phyloP scores from a whole-genome alignment of 1,284 basidiomycete species.

The Vanrija pseudolonga region DNA sequence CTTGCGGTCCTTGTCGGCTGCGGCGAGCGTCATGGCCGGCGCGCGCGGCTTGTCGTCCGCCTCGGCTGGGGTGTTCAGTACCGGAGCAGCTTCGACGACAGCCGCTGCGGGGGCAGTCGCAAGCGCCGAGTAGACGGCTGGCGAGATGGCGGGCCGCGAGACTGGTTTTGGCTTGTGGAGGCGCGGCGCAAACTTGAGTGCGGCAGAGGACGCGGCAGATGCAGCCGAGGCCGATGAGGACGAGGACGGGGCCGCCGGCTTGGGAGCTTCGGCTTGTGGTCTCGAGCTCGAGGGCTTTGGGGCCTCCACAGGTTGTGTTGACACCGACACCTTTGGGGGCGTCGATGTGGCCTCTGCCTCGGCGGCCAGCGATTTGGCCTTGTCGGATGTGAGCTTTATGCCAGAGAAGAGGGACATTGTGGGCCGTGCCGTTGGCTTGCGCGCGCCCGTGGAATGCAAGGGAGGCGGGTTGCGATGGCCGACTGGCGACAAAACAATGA shows the following conservation, averaged over 20 bases:
- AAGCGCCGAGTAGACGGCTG: too few species aligned
- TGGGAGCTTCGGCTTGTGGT: neutral
- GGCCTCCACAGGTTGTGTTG: neutral
- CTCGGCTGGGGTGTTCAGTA: constrained; percentile 1
- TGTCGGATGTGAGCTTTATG: constrained; percentile 37
- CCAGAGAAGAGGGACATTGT: constrained; percentile 45
- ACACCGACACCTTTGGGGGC: neutral
- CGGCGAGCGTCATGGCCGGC: constrained; percentile 42
- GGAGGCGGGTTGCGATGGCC: too few species aligned
- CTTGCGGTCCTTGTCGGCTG: constrained; percentile 19
- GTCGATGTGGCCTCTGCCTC: constrained; percentile 1
- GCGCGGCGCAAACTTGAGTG: constrained; percentile 44
- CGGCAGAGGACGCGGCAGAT: neutral
- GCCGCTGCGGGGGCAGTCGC: too few species aligned
- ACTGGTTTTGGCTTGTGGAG: constrained; percentile 30
- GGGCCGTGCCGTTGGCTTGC: neutral
- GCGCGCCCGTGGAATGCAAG: too few species aligned
- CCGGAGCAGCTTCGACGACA: constrained; percentile 5
- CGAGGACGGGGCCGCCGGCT: neutral
- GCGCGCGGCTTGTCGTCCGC: constrained; percentile 15
- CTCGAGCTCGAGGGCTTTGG: neutral
- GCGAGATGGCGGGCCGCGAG: neutral
- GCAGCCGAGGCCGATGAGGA: neutral
- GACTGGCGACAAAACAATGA: too few species aligned
- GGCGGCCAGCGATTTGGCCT: constrained; percentile 18